These are phyloP conservation scores for Angophora floribunda DNA, from an alignment of 345 rosid genomes.

Conservation along the genomic window DNA sequence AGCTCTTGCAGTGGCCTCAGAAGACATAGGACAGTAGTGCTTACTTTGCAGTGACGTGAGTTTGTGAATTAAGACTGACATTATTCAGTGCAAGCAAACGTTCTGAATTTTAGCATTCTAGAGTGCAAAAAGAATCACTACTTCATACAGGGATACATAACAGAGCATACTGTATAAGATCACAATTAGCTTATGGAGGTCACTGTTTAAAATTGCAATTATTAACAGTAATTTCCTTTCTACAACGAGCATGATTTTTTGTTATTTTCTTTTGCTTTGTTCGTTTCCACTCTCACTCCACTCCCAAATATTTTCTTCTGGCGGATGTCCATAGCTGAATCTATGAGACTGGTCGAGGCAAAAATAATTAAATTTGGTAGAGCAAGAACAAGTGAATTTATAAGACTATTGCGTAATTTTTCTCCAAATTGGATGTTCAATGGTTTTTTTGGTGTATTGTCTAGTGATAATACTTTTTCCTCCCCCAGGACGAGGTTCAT, in stretches of 20 bases:
- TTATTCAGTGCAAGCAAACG: not conserved
- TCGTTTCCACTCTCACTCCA: not conserved
- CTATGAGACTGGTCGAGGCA: not conserved
- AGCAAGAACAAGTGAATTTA: not conserved
- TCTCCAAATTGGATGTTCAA: not conserved
- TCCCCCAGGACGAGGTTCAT: not conserved
- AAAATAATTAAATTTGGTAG: not conserved
- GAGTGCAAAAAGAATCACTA: not conserved
- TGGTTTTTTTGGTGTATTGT: not conserved
- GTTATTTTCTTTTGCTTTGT: not conserved
- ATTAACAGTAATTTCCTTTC: not conserved
- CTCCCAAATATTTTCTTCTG: not conserved
- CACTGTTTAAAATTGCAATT: not conserved
- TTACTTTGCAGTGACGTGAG: not conserved
- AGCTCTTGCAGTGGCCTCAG: not conserved
- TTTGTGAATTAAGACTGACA: not conserved
- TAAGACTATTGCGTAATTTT: not conserved
- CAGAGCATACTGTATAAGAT: not conserved
- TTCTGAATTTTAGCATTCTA: not conserved
- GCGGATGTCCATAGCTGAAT: not conserved
- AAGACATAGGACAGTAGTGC: not conserved
- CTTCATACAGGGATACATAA: not conserved
- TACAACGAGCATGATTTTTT: not conserved
- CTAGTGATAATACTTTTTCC: not conserved
- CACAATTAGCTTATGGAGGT: not conserved